Evolutionary conservation across 192 early-diverging fungal species (phyloP).

Genomic region (Entomortierella beljakovae): DNA sequence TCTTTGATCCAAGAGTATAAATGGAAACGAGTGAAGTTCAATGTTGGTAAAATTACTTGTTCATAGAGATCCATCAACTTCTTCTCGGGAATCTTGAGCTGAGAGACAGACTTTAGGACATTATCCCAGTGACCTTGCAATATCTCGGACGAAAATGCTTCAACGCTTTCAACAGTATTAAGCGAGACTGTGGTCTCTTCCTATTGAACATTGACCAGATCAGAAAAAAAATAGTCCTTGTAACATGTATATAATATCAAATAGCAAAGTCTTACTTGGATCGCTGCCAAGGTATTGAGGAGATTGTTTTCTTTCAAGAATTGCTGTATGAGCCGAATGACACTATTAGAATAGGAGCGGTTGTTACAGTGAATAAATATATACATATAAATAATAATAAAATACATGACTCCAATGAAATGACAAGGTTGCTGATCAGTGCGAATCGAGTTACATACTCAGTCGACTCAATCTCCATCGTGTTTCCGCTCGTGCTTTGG

Average conservation of each 20-base stretch:
- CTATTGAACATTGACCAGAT: constrained; percentile 34
- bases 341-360: constrained; percentile 54
- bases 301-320: constrained; percentile 95
- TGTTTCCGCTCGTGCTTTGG: constrained; percentile 23
- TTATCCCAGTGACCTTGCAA: constrained; percentile 87
- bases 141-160: constrained; percentile 79
- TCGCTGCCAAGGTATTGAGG: constrained; percentile 74
- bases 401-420: neutral
- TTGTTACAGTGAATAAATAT: too few relatives aligned
- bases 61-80: constrained; percentile 92
- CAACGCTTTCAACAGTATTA: constrained; percentile 89
- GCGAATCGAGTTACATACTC: constrained; percentile 62
- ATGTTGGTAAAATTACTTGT: too few relatives aligned
- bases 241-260: neutral
- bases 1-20: too few relatives aligned
- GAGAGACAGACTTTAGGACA: constrained; percentile 79
- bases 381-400: too few relatives aligned
- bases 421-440: neutral
- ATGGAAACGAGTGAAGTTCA: too few relatives aligned
- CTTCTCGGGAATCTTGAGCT: constrained; percentile 72
- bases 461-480: constrained; percentile 69
- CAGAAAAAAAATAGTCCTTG: neutral
- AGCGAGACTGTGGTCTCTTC: constrained; percentile 82
- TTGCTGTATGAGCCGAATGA: constrained; percentile 91
- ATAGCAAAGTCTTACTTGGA: constrained; percentile 59